Percentiles rank a stretch among this genome's conserved stretches.
Conservation (phyloP, 768 basidiomycete species). For the Tulasnella sp. region DNA sequence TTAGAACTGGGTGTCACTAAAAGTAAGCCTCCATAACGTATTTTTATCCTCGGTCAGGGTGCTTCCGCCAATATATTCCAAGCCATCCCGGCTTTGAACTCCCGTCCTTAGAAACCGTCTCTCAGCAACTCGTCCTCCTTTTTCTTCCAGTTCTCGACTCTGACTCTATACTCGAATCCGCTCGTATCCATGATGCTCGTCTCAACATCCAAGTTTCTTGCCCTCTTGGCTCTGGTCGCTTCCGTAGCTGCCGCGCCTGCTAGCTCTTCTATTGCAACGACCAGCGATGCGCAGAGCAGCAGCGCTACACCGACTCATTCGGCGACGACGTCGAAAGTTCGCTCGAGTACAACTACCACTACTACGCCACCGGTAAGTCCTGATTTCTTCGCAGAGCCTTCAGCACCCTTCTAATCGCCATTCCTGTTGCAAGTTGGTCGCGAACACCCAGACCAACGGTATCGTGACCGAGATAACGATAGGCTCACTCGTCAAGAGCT, state of each 20-base stretch:
- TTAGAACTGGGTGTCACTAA: background rate
- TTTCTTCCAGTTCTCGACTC: too few relatives aligned
- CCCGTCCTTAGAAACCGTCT: background rate
- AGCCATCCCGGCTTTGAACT: background rate
- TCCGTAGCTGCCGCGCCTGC: background rate
- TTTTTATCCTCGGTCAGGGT: background rate
- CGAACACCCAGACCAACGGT: background rate
- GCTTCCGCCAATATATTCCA: background rate
- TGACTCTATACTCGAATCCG: background rate
- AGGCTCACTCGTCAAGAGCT: background rate
- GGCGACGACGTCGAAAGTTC: background rate
- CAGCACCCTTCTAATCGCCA: background rate
- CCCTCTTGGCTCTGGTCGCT: background rate
- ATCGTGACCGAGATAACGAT: background rate
- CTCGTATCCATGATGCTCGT: background rate
- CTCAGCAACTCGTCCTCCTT: background rate
- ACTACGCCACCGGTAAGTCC: background rate
- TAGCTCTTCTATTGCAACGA: background rate
- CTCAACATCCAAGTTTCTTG: background rate
- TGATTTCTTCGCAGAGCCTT: background rate
- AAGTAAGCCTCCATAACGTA: background rate
- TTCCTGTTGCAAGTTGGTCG: background rate
- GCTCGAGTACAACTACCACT: background rate
- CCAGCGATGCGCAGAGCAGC: background rate
- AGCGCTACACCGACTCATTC: background rate